phyloP scores from a whole-genome alignment of 192 early-diverging fungal genomes.

The Backusella psychrophila region DNA sequence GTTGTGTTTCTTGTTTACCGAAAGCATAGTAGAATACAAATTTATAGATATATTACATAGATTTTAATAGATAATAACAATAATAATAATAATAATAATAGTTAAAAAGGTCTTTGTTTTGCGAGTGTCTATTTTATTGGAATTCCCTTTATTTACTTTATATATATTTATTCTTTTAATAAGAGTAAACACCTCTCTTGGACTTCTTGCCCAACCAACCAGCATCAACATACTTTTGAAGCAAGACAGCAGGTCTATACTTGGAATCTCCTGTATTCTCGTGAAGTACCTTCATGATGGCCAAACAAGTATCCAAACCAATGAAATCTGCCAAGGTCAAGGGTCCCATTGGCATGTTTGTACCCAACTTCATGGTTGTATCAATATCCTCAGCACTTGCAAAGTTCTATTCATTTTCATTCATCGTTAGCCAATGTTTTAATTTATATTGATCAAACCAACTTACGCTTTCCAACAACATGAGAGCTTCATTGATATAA shows the following conservation, averaged over 20 bases:
- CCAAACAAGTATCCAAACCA: conserved; percentile 95
- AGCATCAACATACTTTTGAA: conserved; percentile 95
- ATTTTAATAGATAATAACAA: neutral
- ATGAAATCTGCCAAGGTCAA: conserved; percentile 97
- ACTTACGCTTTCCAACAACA: conserved; percentile 77
- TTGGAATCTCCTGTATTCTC: conserved; percentile 90
- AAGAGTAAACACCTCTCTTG: conserved; percentile 89
- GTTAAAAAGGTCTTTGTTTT: neutral
- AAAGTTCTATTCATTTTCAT: conserved; percentile 55
- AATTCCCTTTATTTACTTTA: neutral
- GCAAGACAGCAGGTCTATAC: conserved; percentile 89
- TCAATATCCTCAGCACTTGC: conserved; percentile 94
- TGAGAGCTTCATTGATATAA: conserved; percentile 97
- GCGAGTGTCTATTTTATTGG: neutral
- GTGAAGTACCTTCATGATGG: conserved; percentile 96
- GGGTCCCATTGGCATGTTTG: conserved; percentile 98
- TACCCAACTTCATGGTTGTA: conserved; percentile 97
- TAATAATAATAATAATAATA: neutral
- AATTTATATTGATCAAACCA: no score
- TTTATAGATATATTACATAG: no score
- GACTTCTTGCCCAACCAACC: conserved; percentile 94
- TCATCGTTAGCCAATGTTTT: no score
- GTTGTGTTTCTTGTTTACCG: neutral
- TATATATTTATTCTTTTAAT: conserved; percentile 36
- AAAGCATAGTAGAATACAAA: neutral